phyloP scores from a whole-genome alignment of 148 eudicot genomes.

The Fagopyrum tataricum region DNA sequence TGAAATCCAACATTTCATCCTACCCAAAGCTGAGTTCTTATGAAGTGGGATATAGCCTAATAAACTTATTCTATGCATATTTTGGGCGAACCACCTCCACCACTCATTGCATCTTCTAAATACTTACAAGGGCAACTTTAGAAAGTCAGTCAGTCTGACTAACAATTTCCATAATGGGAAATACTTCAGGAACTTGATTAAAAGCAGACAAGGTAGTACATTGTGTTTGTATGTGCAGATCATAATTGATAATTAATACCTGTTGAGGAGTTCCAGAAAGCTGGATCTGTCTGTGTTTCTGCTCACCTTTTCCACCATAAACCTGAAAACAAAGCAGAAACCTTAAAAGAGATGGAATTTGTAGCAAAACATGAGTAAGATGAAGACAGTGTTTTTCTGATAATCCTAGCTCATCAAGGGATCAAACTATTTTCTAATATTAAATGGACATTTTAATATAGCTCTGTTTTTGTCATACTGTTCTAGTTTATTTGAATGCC shows the following conservation, averaged over 20 bases:
- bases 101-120: neutral
- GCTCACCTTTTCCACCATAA: conserved; percentile 82
- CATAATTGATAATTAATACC: conserved; percentile 25
- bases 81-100: neutral
- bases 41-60: neutral
- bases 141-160: neutral
- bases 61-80: neutral
- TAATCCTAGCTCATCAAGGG: neutral
- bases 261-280: conserved; percentile 75
- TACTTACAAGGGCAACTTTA: neutral
- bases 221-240: neutral
- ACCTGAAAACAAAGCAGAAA: conserved; percentile 38
- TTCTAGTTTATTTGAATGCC: neutral
- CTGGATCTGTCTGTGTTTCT: conserved; percentile 79
- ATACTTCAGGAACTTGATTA: neutral
- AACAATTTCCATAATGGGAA: neutral
- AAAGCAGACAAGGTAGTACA: neutral
- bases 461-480: neutral
- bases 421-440: neutral
- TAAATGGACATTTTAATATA: neutral
- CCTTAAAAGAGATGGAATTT: neutral
- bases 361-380: neutral
- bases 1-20: neutral
- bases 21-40: neutral
- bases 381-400: neutral